Conservation (phyloP, 2,329 filamentous ascomycete genomes). For the Cladobotryum protrusum region DNA sequence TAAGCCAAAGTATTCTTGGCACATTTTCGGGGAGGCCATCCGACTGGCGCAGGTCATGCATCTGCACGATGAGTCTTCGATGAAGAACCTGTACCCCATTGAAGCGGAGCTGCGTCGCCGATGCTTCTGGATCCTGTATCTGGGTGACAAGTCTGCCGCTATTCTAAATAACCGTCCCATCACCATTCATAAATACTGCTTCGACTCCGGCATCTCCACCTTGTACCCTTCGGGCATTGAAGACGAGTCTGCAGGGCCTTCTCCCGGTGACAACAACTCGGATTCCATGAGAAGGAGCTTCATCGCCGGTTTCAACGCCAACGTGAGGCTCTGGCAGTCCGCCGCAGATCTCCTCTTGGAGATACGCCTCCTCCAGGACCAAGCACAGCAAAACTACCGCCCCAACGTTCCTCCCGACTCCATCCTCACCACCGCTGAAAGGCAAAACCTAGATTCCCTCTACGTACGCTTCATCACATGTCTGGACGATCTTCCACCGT, state of each 20-base stretch:
- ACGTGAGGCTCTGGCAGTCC: slow-evolving; percentile 34
- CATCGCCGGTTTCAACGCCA: slow-evolving; percentile 36
- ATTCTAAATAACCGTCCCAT: slow-evolving; percentile 36
- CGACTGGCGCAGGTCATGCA: slow-evolving; percentile 37
- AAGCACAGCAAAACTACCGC: slow-evolving; percentile 12
- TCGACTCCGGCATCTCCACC: slow-evolving; percentile 34
- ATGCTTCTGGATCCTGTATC: slow-evolving; percentile 34
- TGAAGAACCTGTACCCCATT: slow-evolving; percentile 27
- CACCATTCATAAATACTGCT: slow-evolving; percentile 37
- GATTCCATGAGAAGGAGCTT: slow-evolving; percentile 21
- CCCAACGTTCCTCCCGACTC: slow-evolving; percentile 1
- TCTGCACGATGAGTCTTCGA: slow-evolving; percentile 33
- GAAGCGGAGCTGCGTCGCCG: slow-evolving; percentile 33
- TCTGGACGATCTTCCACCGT: slow-evolving; percentile 32
- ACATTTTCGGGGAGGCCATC: slow-evolving; percentile 39
- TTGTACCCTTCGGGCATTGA: slow-evolving; percentile 27
- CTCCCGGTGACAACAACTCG: slow-evolving; percentile 12
- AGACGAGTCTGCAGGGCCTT: slow-evolving; percentile 16
- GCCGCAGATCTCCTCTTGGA: slow-evolving; percentile 35
- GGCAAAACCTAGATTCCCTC: slow-evolving; percentile 28
- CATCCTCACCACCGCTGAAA: slow-evolving; percentile 19
- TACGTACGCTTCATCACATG: slow-evolving; percentile 36
- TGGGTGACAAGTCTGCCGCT: slow-evolving; percentile 35
- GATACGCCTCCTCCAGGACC: slow-evolving; percentile 26
- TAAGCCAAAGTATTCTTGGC: slow-evolving; percentile 38